These are phyloP conservation scores for Citrus glauca DNA, from an alignment of 345 rosid species.

Conservation along the genomic window DNA sequence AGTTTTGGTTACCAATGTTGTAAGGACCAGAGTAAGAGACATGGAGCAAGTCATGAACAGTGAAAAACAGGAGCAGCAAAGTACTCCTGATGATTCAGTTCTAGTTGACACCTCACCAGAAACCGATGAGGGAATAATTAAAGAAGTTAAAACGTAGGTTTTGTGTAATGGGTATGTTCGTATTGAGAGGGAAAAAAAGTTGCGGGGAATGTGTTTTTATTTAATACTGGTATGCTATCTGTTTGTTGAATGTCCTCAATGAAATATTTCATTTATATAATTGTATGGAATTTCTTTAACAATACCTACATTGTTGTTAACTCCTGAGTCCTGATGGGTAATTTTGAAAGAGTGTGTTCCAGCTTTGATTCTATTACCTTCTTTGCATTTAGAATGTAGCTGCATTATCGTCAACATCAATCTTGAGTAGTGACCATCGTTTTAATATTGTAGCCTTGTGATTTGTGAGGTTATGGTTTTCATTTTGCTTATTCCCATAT, in stretches of 20 bases:
- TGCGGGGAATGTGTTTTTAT: too few relatives aligned
- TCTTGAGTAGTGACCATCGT: neutral
- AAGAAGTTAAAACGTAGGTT: constrained; percentile 22
- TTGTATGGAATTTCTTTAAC: neutral
- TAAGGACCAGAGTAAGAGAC: constrained; percentile 63
- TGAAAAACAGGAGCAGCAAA: constrained; percentile 25
- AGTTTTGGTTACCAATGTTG: constrained; percentile 72
- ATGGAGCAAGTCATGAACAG: constrained; percentile 49
- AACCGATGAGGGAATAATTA: constrained; percentile 26
- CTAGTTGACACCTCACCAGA: constrained; percentile 25
- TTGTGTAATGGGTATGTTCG: too few relatives aligned
- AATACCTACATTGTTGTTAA: too few relatives aligned
- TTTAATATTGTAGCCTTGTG: neutral
- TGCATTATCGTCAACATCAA: neutral
- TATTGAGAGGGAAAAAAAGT: neutral
- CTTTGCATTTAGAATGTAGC: neutral
- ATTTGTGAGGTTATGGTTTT: neutral
- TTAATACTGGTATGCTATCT: neutral
- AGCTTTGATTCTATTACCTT: too few relatives aligned
- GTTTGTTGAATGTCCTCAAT: constrained; percentile 9
- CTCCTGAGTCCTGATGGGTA: too few relatives aligned
- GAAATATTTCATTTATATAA: neutral
- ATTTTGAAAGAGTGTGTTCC: too few relatives aligned
- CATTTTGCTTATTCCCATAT: neutral
- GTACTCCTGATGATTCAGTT: constrained; percentile 15